These are phyloP conservation scores for Agastache rugosa DNA, from an alignment of 257 asterid genomes.

Conservation along the genomic window DNA sequence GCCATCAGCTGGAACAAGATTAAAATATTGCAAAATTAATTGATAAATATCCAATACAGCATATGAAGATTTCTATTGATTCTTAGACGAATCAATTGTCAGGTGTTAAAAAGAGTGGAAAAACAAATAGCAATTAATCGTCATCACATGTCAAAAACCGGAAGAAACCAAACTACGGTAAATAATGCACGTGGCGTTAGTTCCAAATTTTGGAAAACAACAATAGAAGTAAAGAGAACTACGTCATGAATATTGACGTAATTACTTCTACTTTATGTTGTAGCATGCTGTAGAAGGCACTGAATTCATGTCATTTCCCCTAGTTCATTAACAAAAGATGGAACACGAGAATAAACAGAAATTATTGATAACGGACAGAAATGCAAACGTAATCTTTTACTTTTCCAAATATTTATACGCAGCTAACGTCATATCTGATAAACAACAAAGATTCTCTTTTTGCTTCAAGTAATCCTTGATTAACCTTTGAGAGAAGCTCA, in stretches of 20 bases:
- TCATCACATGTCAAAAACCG: neutral
- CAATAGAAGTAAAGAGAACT: conserved; percentile 18
- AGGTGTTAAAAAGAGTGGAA: neutral
- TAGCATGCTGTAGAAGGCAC: conserved; percentile 31
- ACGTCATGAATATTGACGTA: conserved; percentile 3
- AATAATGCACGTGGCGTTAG: neutral
- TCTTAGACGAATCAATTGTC: neutral
- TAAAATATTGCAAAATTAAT: neutral
- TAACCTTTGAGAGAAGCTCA: conserved; percentile 10
- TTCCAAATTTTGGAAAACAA: conserved; percentile 1
- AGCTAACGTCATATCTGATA: conserved; percentile 23
- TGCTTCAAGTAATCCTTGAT: neutral
- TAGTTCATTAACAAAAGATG: conserved; percentile 13
- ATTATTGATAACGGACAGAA: conserved; percentile 22
- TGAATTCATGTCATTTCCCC: conserved; percentile 13
- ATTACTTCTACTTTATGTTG: conserved; percentile 3
- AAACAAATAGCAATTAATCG: conserved; percentile 8
- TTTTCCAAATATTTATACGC: conserved; percentile 19
- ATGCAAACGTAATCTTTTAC: neutral
- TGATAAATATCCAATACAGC: neutral
- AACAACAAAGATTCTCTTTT: conserved; percentile 31
- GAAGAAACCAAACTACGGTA: neutral
- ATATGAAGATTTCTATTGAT: neutral
- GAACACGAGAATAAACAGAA: conserved; percentile 6
- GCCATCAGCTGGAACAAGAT: neutral